Evolutionary conservation across 2,329 filamentous ascomycete genomes (phyloP), one percentile per base, ranked within the genome.

Genomic region (Cladosporium sp.): DNA sequence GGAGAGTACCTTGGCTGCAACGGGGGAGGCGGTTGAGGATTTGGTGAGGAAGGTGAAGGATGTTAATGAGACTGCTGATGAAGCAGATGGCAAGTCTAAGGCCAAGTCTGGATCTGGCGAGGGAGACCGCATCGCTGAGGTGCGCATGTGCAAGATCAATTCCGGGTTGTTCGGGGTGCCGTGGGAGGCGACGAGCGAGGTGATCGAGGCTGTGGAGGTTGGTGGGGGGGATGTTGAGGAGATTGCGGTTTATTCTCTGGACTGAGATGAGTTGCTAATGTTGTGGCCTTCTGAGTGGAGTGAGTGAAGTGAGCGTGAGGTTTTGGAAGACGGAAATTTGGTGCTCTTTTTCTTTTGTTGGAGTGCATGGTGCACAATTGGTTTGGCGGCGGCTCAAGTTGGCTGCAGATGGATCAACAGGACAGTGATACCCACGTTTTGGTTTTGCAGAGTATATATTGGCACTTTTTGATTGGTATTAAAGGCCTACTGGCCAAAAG

Each of bases 121-220:
- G 69, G 54, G 68, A 52, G 65, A 68, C n/a, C 65, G 67, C 28
- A 71, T 78, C 0, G 71, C 69, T 4, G 76, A 76, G 18, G 68
- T 87, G 0, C 80, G 80, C 66, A 82, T 84, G 65, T 85, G 84
- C 68, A 81, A 80, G 66, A 86, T 89, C 69, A 88, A 88, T 71
- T 83, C 84, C 30, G 86, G 85, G 0, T 74, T 83, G 38, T 89
- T 89, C 72, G 77, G 75, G 0, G 84, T 88, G 30, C 76, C 80
- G 14, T 89, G 87, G 87, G 74, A 78, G 65, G 72, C 77, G 38
- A 86, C 85, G 0, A 78, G 77, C 65, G 70, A 67, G 5, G 74
- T 84, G 1, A 62, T 88, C 44, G 76, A 81, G 62, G 70, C 73
- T 0, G 73, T 78, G 4, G 76, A 76, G 32, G 64, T 81, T 71